Evolutionary conservation across 768 basidiomycete genomes (phyloP).

Genomic region (Lentinula detonsa): DNA sequence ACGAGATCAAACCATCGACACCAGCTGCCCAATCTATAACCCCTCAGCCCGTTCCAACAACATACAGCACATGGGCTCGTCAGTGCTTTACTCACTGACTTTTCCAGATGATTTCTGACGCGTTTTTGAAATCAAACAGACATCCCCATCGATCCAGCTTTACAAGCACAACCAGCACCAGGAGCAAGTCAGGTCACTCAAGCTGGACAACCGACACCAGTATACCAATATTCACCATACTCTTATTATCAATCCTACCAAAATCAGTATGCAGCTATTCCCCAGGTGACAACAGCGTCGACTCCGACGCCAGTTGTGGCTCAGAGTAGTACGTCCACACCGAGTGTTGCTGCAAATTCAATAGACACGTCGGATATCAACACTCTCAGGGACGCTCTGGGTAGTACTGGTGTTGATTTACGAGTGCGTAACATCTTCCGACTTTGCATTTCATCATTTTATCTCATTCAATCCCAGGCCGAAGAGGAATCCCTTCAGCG

Average conservation of each 20-base stretch:
- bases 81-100: slow-evolving; percentile 8
- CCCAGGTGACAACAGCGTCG: no score
- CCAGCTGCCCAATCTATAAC: slow-evolving; percentile 12
- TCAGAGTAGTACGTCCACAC: slow-evolving; percentile 14
- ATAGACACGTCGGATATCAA: slow-evolving; percentile 45
- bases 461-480: slow-evolving; percentile 41
- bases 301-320: slow-evolving; percentile 20
- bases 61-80: slow-evolving; percentile 21
- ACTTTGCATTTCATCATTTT: background rate
- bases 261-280: background rate
- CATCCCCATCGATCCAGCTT: slow-evolving; percentile 63
- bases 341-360: slow-evolving; percentile 13
- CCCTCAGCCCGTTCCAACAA: slow-evolving; percentile 23
- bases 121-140: slow-evolving; percentile 17
- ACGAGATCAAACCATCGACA: slow-evolving; percentile 27
- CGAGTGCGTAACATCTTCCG: slow-evolving; percentile 36
- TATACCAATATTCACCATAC: slow-evolving; percentile 23
- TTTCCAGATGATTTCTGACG: no score
- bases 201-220: slow-evolving; percentile 29
- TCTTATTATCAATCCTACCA: slow-evolving; percentile 37
- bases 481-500: slow-evolving; percentile 81
- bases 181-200: slow-evolving; percentile 14
- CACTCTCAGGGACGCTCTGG: slow-evolving; percentile 77
- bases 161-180: slow-evolving; percentile 49
- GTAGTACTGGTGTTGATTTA: slow-evolving; percentile 85